These are phyloP conservation scores for Alternaria rosae DNA, from an alignment of 2,329 filamentous ascomycete species.

Conservation along the genomic window DNA sequence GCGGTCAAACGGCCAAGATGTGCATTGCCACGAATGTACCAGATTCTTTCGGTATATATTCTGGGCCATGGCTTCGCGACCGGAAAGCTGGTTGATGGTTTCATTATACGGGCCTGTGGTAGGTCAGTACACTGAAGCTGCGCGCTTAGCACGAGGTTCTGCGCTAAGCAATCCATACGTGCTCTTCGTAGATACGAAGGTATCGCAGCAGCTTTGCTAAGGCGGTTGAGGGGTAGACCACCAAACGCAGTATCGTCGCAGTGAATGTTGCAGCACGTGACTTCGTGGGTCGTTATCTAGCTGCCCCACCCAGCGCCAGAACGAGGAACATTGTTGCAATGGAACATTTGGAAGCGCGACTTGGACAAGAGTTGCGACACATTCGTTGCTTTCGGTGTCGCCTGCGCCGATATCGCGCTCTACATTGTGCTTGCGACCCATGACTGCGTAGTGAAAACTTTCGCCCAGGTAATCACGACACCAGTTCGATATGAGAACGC, in stretches of 20 bases:
- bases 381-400: too few species aligned
- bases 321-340: not conserved
- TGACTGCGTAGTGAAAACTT: not conserved
- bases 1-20: fast-evolving
- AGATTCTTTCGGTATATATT: not conserved
- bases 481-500: not conserved
- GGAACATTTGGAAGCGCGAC: not conserved
- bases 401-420: not conserved
- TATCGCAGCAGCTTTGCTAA: not conserved
- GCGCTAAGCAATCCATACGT: not conserved
- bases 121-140: not conserved
- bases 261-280: not conserved
- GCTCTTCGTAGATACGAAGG: fast-evolving
- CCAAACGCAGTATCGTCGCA: not conserved
- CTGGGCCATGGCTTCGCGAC: not conserved
- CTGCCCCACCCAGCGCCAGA: too few species aligned
- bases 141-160: not conserved
- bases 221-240: fast-evolving
- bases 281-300: not conserved
- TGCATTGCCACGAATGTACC: not conserved
- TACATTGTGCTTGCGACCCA: not conserved
- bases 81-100: too few species aligned
- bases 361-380: fast-evolving
- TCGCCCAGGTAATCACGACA: not conserved
- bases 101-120: not conserved